These are phyloP conservation scores for Croton setiger DNA, from an alignment of 441 rosid species.

Conservation along the genomic window DNA sequence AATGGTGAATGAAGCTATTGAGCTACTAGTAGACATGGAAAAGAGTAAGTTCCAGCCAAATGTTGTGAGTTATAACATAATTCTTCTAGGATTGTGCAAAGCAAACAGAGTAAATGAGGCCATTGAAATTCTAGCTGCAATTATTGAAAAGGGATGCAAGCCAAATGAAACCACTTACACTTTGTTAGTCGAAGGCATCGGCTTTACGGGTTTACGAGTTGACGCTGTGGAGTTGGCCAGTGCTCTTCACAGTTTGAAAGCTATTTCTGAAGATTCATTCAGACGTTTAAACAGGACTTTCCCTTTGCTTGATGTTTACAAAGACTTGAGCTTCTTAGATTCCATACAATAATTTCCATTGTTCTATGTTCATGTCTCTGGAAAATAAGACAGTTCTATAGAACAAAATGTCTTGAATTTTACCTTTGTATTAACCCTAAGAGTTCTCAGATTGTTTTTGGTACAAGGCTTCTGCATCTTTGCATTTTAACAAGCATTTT, in stretches of 20 bases:
- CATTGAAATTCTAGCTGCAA: conserved; percentile 52
- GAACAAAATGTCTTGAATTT: background rate
- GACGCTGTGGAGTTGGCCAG: conserved; percentile 73
- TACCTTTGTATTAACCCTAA: background rate
- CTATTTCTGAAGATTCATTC: conserved; percentile 49
- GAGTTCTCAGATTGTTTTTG: background rate
- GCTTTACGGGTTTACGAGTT: conserved; percentile 59
- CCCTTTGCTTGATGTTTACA: conserved; percentile 61
- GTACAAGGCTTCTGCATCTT: background rate
- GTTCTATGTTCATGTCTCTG: background rate
- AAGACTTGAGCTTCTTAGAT: conserved; percentile 35
- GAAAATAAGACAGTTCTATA: background rate
- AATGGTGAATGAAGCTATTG: conserved; percentile 72
- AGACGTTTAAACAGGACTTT: conserved; percentile 56
- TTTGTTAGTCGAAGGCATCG: conserved; percentile 63
- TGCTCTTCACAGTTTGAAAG: conserved; percentile 42
- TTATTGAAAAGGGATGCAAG: conserved; percentile 58
- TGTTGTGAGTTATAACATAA: conserved; percentile 61
- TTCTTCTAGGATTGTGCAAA: conserved; percentile 69
- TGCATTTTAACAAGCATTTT: background rate
- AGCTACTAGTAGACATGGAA: conserved; percentile 64
- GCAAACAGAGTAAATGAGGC: conserved; percentile 56
- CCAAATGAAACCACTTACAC: conserved; percentile 73
- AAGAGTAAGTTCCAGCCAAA: conserved; percentile 46
- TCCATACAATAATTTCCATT: conserved; percentile 23